These are phyloP conservation scores for Solanum hybrid DNA, from an alignment of 305 asterid genomes.

Conservation along the genomic window DNA sequence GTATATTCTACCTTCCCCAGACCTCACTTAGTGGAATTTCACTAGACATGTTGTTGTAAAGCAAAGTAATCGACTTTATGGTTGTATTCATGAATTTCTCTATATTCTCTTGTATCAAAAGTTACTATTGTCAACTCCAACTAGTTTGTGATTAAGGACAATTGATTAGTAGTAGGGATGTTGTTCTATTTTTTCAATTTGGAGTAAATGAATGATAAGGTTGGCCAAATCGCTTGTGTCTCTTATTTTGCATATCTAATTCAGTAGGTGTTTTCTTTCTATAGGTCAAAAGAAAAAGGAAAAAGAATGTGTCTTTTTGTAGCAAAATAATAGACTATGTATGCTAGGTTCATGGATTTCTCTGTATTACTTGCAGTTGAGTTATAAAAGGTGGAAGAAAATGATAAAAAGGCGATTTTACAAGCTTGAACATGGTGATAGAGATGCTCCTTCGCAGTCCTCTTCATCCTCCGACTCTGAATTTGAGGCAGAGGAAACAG, in stretches of 20 bases:
- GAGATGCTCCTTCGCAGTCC: constrained; percentile 70
- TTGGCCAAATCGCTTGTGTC: neutral
- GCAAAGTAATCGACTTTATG: neutral
- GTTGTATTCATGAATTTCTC: constrained; percentile 9
- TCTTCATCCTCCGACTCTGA: constrained; percentile 67
- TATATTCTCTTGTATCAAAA: neutral
- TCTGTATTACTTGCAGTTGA: constrained; percentile 32
- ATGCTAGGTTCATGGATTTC: constrained; percentile 7
- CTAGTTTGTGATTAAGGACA: neutral
- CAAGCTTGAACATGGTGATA: constrained; percentile 61
- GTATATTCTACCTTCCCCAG: neutral
- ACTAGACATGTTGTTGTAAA: neutral
- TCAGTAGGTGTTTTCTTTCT: neutral
- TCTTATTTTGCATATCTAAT: neutral
- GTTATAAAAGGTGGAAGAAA: constrained; percentile 6
- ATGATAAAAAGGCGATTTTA: constrained; percentile 91
- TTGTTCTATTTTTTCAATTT: neutral
- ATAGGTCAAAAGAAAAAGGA: neutral
- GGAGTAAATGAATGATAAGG: neutral
- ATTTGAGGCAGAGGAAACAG: constrained; percentile 48
- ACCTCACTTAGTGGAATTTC: neutral
- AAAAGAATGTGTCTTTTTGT: neutral
- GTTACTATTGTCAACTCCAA: neutral
- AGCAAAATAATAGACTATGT: neutral
- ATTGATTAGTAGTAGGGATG: neutral